These are phyloP conservation scores for Pseudoturritis turrita DNA, from an alignment of 345 rosid genomes.

Conservation along the genomic window DNA sequence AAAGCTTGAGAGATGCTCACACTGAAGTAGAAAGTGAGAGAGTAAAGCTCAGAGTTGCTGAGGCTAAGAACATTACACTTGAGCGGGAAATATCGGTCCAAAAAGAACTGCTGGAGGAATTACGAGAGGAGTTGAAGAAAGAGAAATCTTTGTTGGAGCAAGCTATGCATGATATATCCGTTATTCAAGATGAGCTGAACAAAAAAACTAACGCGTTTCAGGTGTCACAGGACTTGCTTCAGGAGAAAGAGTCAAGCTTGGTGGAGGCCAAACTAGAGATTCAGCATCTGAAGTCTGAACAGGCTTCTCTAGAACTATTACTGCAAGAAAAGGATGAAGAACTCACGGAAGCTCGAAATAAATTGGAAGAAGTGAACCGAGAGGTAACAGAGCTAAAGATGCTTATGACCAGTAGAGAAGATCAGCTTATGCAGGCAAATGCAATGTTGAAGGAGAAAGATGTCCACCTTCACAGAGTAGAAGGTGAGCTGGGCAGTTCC, in stretches of 20 bases:
- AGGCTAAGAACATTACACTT: conserved; percentile 64
- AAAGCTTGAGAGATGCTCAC: conserved; percentile 60
- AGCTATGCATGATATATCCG: conserved; percentile 45
- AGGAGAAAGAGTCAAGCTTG: conserved; percentile 55
- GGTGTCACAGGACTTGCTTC: conserved; percentile 52
- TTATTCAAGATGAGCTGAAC: conserved; percentile 49
- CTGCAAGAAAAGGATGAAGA: conserved; percentile 65
- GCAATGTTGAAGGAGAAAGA: conserved; percentile 67
- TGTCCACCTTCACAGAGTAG: conserved; percentile 43
- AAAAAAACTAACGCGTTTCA: conserved; percentile 45
- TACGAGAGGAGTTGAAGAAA: conserved; percentile 49
- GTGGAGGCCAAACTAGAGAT: conserved; percentile 87
- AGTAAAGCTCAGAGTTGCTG: conserved; percentile 58
- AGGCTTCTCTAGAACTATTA: conserved; percentile 56
- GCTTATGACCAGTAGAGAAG: conserved; percentile 53
- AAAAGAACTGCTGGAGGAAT: conserved; percentile 44
- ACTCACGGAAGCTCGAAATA: conserved; percentile 44
- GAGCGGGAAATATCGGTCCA: conserved; percentile 48
- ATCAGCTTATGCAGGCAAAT: conserved; percentile 55
- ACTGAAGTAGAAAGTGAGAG: conserved; percentile 69
- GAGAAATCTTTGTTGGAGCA: conserved; percentile 54
- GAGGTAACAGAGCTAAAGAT: conserved; percentile 58
- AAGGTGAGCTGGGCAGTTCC: conserved; percentile 50
- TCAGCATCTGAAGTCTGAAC: conserved; percentile 67
- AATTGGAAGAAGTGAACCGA: conserved; percentile 52